Conservation (phyloP, 805 yeast species). For the Sungouiozyma ichnusensis region DNA sequence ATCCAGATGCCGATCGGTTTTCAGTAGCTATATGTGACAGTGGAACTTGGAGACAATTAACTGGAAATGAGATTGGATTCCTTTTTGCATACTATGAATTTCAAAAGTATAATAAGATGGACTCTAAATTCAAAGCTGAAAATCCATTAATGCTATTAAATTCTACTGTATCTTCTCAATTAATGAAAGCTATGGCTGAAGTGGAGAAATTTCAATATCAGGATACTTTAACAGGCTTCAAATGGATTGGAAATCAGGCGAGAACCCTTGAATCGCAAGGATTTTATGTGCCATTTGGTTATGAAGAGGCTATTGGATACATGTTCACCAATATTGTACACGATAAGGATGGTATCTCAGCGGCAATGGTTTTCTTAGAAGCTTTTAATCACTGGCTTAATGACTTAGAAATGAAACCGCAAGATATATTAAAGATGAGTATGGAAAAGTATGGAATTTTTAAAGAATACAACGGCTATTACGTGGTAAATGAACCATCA, state of each 20-base stretch:
- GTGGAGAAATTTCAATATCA: conserved; percentile 47
- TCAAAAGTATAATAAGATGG: conserved; percentile 23
- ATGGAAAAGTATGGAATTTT: conserved; percentile 64
- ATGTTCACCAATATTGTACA: conserved; percentile 69
- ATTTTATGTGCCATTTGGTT: conserved; percentile 71
- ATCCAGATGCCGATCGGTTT: conserved; percentile 95
- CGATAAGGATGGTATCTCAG: conserved; percentile 90
- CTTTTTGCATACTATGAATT: conserved; percentile 63
- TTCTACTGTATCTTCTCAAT: conserved; percentile 88
- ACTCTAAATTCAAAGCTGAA: conserved; percentile 22
- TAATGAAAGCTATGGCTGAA: conserved; percentile 59
- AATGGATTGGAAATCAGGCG: conserved; percentile 93
- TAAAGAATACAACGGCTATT: conserved; percentile 83
- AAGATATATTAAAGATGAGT: conserved; percentile 46
- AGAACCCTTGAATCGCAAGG: conserved; percentile 59
- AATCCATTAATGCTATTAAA: conserved; percentile 49
- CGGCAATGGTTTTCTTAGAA: conserved; percentile 66
- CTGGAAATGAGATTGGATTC: conserved; percentile 87
- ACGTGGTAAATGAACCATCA: conserved; percentile 45
- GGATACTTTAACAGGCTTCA: conserved; percentile 92
- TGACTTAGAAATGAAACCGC: conserved; percentile 17
- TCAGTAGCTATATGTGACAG: conserved; percentile 54
- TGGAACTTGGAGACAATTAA: conserved; percentile 61
- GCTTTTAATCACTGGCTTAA: conserved; percentile 44
- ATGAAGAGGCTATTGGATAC: conserved; percentile 92